Percentiles rank a stretch among this genome's conserved stretches.
Evolutionary conservation across 2,329 filamentous ascomycete genomes (phyloP).

Genomic region (Arachnopeziza araneosa): DNA sequence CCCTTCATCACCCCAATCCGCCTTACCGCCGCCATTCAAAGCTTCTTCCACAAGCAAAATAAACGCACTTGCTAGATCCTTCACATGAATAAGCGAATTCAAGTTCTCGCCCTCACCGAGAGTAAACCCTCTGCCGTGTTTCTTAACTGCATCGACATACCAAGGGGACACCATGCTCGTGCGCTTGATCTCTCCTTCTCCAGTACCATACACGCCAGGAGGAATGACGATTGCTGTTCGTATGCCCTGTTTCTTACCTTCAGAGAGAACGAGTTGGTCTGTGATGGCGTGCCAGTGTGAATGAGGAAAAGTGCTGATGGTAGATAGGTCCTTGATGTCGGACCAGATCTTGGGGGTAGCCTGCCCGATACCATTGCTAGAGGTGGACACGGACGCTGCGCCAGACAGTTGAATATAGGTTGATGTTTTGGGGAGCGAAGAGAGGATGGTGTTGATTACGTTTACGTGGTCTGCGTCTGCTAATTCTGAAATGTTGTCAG

Average conservation of each 20-base stretch:
- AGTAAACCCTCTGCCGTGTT: slow-evolving; percentile 41
- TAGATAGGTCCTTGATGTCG: slow-evolving; percentile 39
- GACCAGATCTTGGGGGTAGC: slow-evolving; percentile 38
- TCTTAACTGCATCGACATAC: slow-evolving; percentile 38
- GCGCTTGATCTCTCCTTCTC: slow-evolving; percentile 46
- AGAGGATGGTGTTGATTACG: slow-evolving; percentile 2
- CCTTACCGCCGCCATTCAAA: slow-evolving; percentile 33
- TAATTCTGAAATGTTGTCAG: slow-evolving; percentile 3
- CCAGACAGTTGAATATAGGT: slow-evolving; percentile 17
- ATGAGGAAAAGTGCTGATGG: slow-evolving; percentile 40
- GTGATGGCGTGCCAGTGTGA: slow-evolving; percentile 44
- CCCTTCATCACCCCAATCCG: slow-evolving; percentile 45
- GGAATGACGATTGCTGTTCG: slow-evolving; percentile 52
- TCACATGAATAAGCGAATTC: slow-evolving; percentile 45
- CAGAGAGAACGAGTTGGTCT: slow-evolving; percentile 45
- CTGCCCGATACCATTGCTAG: slow-evolving; percentile 6
- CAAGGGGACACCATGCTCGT: slow-evolving; percentile 44
- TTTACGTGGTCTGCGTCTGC: slow-evolving; percentile 8
- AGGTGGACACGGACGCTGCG: slow-evolving; percentile 6
- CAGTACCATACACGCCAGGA: slow-evolving; percentile 48
- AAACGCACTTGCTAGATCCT: slow-evolving; percentile 47
- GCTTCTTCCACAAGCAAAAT: slow-evolving; percentile 46
- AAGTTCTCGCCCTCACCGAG: slow-evolving; percentile 45
- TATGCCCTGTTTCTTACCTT: slow-evolving; percentile 31
- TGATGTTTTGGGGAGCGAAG: slow-evolving; percentile 3